Evolutionary conservation across 2,329 filamentous ascomycete genomes (phyloP), one percentile per base, ranked within the genome.

Genomic region (Verticillium zaregamsianum): DNA sequence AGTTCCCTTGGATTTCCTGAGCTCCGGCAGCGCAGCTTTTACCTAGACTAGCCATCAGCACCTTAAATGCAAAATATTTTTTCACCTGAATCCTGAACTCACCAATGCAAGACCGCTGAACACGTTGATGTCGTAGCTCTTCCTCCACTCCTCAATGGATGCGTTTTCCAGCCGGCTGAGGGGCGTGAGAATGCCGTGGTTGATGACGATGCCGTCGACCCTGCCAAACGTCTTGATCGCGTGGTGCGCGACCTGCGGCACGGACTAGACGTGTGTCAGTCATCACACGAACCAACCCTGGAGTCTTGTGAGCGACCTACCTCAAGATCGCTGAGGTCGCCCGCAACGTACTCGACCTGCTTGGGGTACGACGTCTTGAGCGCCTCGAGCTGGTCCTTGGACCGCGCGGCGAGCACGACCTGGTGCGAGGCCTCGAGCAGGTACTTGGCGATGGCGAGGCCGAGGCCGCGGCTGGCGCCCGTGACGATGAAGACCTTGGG

Each of bases 161-260:
- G 83, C 82, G 61, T 94, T 85, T 3, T 79, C 86, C 55, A 98
- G 78, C 62, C 85, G 86, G 58, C 85, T 86, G 52, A 96, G 88
- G 1, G 92, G 90, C n/a, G 87, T 84, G 55, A 99, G 77, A 1
- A 87, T 81, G 23, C 93, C 93, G 72, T 99, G 95, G 74, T 98
- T 98, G 64, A 98, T 79, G 14, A 99, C 86, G 55, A 99, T 73
- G 1, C 88, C 90, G 71, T 99, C 93, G 5, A 99, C 76, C 57
- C 79, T 81, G 11, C 88, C 89, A 73, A 92, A 98, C 0, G 84
- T 78, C 32, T 83, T 77, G 12, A 90, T 70, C 0, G 93, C 90
- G 1, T 87, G 76, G 3, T 88, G 80, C 5, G 92, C 85, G 5
- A 90, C 84, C 70, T 84, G 84, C 1, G 82, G 74, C 4, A 86